A percentile compares a stretch with the other conserved stretches of the same genome.
phyloP scores from a whole-genome alignment of 2,329 filamentous ascomycete species.

The Pseudogymnoascus sp. region DNA sequence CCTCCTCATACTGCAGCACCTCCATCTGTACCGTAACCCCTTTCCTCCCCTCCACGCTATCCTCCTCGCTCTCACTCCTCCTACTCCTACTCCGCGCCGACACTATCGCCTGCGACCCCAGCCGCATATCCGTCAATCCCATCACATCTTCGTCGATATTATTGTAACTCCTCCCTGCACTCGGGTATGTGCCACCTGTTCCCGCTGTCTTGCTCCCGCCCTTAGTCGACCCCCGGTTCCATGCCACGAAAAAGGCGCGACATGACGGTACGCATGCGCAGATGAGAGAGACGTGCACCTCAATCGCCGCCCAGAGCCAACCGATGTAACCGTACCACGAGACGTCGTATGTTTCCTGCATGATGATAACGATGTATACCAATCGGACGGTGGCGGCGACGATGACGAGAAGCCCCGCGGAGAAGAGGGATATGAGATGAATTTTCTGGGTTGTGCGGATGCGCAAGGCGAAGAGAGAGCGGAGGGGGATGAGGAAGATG shows the following conservation, averaged over 20 bases:
- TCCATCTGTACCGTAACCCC: slow-evolving; percentile 9
- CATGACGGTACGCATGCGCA: slow-evolving; percentile 2
- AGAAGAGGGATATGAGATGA: background rate
- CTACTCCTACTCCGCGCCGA: background rate
- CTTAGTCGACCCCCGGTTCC: background rate
- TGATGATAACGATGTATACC: background rate
- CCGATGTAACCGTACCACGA: background rate
- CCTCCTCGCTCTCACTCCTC: background rate
- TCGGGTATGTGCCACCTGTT: background rate
- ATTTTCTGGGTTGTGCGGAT: slow-evolving; percentile 7
- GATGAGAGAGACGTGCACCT: background rate
- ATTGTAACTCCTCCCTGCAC: slow-evolving; percentile 7
- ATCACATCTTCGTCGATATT: slow-evolving; percentile 2
- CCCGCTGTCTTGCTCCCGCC: background rate
- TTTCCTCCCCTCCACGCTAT: background rate
- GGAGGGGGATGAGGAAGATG: slow-evolving; percentile 8
- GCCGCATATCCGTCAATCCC: background rate
- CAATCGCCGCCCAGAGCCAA: background rate
- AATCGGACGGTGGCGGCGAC: background rate
- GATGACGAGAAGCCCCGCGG: background rate
- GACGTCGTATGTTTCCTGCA: background rate
- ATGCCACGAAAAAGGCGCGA: slow-evolving; percentile 1
- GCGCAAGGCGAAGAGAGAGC: background rate
- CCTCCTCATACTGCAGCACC: background rate
- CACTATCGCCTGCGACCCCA: background rate